These are phyloP conservation scores for Stephania japonica DNA, from an alignment of 164 flowering plant species.

Conservation along the genomic window DNA sequence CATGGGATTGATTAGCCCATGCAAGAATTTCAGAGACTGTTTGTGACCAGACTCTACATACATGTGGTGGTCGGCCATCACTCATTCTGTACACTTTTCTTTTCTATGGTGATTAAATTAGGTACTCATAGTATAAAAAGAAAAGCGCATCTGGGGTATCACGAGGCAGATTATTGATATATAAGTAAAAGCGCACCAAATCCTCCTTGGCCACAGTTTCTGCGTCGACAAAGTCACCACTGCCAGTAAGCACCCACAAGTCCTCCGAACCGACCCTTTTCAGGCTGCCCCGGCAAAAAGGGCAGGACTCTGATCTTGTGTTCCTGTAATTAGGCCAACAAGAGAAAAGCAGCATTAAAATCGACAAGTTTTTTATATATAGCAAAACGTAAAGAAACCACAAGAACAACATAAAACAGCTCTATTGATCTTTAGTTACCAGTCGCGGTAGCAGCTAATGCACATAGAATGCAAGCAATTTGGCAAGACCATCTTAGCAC, in stretches of 20 bases:
- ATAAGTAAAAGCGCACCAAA: constrained; percentile 66
- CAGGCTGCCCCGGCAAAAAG: constrained; percentile 88
- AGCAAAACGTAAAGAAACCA: background rate
- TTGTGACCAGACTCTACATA: constrained; percentile 52
- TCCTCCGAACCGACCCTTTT: constrained; percentile 54
- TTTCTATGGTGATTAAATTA: constrained; percentile 38
- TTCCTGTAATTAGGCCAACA: constrained; percentile 49
- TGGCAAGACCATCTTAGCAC: constrained; percentile 87
- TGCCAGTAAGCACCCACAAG: constrained; percentile 85
- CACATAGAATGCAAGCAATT: constrained; percentile 92
- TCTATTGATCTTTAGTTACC: constrained; percentile 37
- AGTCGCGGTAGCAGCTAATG: constrained; percentile 83
- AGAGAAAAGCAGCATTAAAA: background rate
- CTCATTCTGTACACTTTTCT: constrained; percentile 38
- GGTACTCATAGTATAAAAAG: constrained; percentile 53
- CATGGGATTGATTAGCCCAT: constrained; percentile 9
- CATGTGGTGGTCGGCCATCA: constrained; percentile 34
- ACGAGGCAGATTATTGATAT: constrained; percentile 61
- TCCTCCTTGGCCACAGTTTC: constrained; percentile 68
- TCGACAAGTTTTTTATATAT: background rate
- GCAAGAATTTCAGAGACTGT: constrained; percentile 23
- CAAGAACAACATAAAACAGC: background rate
- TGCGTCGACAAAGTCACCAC: constrained; percentile 61
- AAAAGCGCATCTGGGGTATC: constrained; percentile 57
- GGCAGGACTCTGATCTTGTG: constrained; percentile 83